Percentiles rank a stretch among this genome's conserved stretches.
Evolutionary conservation across 805 yeast genomes (phyloP).

Genomic region (Danielozyma ontarioensis): DNA sequence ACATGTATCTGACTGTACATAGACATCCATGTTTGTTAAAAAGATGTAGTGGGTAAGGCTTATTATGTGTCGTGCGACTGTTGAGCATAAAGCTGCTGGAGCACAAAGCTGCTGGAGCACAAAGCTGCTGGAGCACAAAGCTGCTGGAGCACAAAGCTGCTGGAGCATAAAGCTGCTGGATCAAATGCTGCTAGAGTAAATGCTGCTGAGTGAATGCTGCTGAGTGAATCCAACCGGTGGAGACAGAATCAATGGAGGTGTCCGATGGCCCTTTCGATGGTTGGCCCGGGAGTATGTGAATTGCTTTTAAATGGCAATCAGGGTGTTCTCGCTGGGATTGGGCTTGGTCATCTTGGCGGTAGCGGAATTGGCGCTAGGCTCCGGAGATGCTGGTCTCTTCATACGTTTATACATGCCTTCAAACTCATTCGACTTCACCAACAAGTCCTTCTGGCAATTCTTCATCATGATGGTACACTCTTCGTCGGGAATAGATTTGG

Average conservation of each 20-base stretch:
- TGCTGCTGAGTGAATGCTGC: too few relatives aligned
- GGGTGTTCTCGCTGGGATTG: neutral
- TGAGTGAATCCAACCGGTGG: too few relatives aligned
- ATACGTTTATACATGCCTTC: neutral
- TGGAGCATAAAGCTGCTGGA: too few relatives aligned
- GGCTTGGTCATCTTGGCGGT: neutral
- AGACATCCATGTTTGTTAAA: neutral
- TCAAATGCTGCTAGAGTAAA: too few relatives aligned
- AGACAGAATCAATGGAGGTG: too few relatives aligned
- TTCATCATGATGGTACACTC: conserved; percentile 30
- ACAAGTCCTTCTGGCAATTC: conserved; percentile 26
- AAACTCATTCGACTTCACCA: conserved; percentile 13
- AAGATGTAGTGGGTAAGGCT: neutral
- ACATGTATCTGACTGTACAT: neutral
- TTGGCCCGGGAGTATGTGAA: too few relatives aligned
- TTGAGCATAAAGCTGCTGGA: conserved; percentile 6
- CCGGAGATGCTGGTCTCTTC: neutral
- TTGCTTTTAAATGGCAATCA: too few relatives aligned
- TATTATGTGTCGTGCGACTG: too few relatives aligned
- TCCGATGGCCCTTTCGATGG: too few relatives aligned
- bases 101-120: too few relatives aligned
- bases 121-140: too few relatives aligned
- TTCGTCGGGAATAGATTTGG: conserved; percentile 28
- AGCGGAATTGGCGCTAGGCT: neutral
- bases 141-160: too few relatives aligned